phyloP scores from a whole-genome alignment of 164 flowering plant genomes.

The Sedum album region DNA sequence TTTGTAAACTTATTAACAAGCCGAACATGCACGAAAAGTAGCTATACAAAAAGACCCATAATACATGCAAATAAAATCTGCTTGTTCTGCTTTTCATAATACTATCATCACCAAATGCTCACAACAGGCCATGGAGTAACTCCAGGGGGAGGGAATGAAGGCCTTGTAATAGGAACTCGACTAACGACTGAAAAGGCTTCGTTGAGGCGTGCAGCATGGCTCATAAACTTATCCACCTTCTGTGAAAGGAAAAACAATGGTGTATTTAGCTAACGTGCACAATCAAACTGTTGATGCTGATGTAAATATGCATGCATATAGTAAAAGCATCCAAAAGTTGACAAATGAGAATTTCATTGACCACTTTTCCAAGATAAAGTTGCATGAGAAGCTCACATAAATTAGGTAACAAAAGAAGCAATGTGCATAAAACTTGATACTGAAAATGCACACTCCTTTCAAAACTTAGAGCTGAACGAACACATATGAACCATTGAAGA shows the following conservation, averaged over 20 bases:
- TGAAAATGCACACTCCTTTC: neutral
- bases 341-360: neutral
- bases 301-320: neutral
- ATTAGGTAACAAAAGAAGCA: neutral
- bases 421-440: neutral
- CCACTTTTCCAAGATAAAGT: neutral
- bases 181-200: conserved; percentile 90
- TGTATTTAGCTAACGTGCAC: neutral
- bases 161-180: conserved; percentile 26
- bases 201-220: conserved; percentile 73
- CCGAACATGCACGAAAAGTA: too few relatives aligned
- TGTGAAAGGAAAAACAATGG: neutral
- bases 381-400: neutral
- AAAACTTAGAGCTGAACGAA: neutral
- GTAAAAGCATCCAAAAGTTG: neutral
- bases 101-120: conserved; percentile 5
- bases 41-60: too few relatives aligned
- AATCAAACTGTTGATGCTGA: neutral
- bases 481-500: neutral
- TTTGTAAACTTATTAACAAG: too few relatives aligned
- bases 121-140: conserved; percentile 11
- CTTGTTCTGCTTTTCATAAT: neutral
- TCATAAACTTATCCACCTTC: conserved; percentile 58
- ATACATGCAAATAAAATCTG: neutral
- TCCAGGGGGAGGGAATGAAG: conserved; percentile 7